Base-by-base conservation (phyloP, 2,329 filamentous ascomycete genomes). In the Penicillium sp. region DNA sequence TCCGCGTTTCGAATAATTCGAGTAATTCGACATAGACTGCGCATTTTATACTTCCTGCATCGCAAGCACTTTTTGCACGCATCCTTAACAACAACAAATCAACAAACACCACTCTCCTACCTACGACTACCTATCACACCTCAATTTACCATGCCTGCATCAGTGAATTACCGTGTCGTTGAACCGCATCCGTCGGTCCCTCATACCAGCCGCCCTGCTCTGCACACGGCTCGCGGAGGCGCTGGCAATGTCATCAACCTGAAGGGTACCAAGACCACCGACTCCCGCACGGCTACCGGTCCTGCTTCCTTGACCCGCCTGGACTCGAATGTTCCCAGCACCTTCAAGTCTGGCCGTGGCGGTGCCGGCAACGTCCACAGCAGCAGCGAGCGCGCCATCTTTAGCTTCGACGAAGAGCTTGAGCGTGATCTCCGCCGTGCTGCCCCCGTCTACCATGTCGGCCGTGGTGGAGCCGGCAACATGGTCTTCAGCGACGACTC, bases 341-440 rank as follows among this genome's bases (percentile, higher is more conserved):
- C 64, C 44, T 73, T 69, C 65, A 69, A 59, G 26, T 69, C 72
- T 31, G 77, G 78, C 51, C 75, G 77, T 43, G 78, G 78, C 48
- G 77, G 78, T 38, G 75, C 75, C 15, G 78, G 78, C 55, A 81
- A 80, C 62, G 69, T 79, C 55, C 73, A 77, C 69, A 66, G 61
- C 60, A 70, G 69, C 61, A 69, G 67, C 53, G 77, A 83, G 58
- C 74, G 78, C 34, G 74, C 77, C 61, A 82, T 83, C 64, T 83
- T 83, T 74, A 78, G 76, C 66, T 84, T 84, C 68, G 81, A 84
- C 64, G 81, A 84, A 69, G 81, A 84, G 61, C 74, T 84, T 45
- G 75, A 79, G 57, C 75, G 75, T 51, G 76, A 81, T 53, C 70
- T 78, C 54, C 73, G 75, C 49, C 71, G 76, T 31, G 72, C 76